Conservation (phyloP, 2,329 filamentous ascomycete species). For the Aspergillus alliaceus region DNA sequence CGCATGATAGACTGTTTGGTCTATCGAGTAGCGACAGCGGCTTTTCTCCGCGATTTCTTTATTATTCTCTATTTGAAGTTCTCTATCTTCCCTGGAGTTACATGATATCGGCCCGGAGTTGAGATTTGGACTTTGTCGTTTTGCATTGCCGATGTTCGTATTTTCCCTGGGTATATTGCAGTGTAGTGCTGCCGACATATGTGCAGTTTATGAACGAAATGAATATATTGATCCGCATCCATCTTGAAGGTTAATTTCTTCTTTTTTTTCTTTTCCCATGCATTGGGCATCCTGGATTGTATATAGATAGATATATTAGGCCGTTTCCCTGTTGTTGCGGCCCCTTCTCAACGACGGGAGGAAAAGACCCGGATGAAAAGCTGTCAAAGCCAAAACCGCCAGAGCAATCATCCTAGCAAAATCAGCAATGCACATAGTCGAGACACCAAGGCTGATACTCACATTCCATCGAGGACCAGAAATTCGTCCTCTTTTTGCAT, state of each 20-base stretch:
- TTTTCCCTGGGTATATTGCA: not conserved
- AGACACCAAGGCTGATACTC: conserved; percentile 21
- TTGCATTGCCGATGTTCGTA: not conserved
- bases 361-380: conserved; percentile 48
- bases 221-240: not conserved
- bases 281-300: not conserved
- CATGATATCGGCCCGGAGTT: not conserved
- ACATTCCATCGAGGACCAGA: conserved; percentile 50
- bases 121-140: not conserved
- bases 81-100: not conserved
- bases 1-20: not conserved
- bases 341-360: conserved; percentile 36
- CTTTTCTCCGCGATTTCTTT: not conserved
- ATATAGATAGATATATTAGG: conserved; percentile 6
- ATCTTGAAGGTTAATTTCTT: not conserved
- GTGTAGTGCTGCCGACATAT: not conserved
- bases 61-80: not conserved
- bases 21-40: not conserved
- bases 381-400: conserved; percentile 40
- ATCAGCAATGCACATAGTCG: conserved; percentile 7
- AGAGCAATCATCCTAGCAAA: conserved; percentile 46
- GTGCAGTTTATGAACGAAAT: not conserved
- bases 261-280: not conserved
- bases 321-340: conserved; percentile 17
- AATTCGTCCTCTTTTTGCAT: conserved; percentile 52